Conservation (phyloP, 495 filamentous ascomycete species). For the Penicillium psychrofluorescens region DNA sequence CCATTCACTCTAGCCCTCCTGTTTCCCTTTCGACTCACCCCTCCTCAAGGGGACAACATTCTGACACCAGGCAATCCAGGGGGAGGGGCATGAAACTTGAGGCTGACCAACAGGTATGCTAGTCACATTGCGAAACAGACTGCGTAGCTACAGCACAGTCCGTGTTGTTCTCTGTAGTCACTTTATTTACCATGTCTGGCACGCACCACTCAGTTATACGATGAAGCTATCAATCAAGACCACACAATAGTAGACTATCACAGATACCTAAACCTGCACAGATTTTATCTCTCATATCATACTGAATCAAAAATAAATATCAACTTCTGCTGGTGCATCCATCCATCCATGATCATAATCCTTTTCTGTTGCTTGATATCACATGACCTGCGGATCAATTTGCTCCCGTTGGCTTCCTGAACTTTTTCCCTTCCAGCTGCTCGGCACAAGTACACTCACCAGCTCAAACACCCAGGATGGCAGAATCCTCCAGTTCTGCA, state of each 20-base stretch:
- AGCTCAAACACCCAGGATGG: conserved; percentile 15
- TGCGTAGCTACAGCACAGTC: too few species aligned
- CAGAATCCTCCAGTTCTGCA: conserved; percentile 29
- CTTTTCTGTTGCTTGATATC: not conserved
- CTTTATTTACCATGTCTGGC: too few species aligned
- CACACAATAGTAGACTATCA: too few species aligned
- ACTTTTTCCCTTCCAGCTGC: not conserved
- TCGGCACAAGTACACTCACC: not conserved
- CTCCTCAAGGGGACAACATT: not conserved
- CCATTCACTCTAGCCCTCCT: too few species aligned
- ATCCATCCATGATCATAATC: conserved; percentile 13
- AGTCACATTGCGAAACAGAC: not conserved
- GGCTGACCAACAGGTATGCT: not conserved
- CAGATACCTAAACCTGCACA: too few species aligned
- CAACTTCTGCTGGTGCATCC: too few species aligned
- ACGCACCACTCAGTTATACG: too few species aligned
- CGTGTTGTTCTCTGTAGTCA: too few species aligned
- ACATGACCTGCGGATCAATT: not conserved
- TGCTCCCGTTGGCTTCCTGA: not conserved
- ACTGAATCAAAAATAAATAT: too few species aligned
- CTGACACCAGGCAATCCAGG: not conserved
- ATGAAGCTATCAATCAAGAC: too few species aligned
- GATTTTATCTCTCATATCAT: too few species aligned
- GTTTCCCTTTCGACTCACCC: not conserved
- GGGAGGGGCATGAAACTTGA: not conserved